These are phyloP conservation scores for Boletales sp. DNA, from an alignment of 768 basidiomycete species.

Conservation along the genomic window DNA sequence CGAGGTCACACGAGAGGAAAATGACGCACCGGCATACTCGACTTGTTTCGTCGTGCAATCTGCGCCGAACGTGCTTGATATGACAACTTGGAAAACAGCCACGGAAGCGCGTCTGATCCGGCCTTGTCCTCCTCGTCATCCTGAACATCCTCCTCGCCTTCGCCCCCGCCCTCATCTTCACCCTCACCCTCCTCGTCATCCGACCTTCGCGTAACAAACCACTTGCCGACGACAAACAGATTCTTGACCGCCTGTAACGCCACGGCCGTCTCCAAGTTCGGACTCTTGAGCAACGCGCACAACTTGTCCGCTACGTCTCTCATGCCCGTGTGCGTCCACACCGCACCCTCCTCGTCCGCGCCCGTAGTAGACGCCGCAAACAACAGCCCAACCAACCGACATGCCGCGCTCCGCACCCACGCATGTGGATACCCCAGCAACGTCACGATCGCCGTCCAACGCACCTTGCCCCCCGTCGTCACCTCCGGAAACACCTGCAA, in stretches of 20 bases:
- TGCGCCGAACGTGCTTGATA: slow-evolving; percentile 79
- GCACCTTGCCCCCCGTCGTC: slow-evolving; percentile 43
- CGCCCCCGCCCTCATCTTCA: slow-evolving; percentile 14
- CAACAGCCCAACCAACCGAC: slow-evolving; percentile 68
- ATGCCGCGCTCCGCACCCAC: slow-evolving; percentile 86
- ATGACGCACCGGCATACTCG: slow-evolving; percentile 41
- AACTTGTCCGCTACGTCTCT: slow-evolving; percentile 70
- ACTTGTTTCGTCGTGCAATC: slow-evolving; percentile 60
- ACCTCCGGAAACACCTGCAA: slow-evolving; percentile 54
- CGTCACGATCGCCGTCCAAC: slow-evolving; percentile 60
- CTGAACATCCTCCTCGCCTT: slow-evolving; percentile 20
- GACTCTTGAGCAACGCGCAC: slow-evolving; percentile 77
- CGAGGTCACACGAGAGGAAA: not conserved
- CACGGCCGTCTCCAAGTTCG: slow-evolving; percentile 68
- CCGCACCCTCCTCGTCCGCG: slow-evolving; percentile 26
- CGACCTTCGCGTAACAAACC: slow-evolving; percentile 47
- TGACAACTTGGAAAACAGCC: slow-evolving; percentile 94
- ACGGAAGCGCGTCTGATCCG: slow-evolving; percentile 64
- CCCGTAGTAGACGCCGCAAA: slow-evolving; percentile 51
- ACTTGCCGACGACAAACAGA: slow-evolving; percentile 87
- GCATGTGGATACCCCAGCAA: slow-evolving; percentile 88
- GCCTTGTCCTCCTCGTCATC: not conserved
- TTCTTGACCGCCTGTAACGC: slow-evolving; percentile 89
- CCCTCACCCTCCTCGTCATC: slow-evolving; percentile 30
- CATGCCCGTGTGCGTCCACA: slow-evolving; percentile 55